Base-by-base conservation (phyloP, 2,329 filamentous ascomycete species). In the Hypoxylon sp. region DNA sequence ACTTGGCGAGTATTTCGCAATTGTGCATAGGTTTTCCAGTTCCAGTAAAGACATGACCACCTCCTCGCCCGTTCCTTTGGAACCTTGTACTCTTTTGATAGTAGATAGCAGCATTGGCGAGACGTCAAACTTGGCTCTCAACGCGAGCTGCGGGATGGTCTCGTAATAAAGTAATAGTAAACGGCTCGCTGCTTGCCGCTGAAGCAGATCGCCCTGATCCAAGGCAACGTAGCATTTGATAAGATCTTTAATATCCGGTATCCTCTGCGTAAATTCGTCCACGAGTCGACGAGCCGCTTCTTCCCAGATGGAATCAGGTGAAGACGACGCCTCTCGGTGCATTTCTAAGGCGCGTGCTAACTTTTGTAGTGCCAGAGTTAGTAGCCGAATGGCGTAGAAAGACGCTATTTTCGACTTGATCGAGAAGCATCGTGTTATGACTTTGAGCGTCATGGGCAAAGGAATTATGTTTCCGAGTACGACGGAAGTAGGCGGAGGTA, bases 391-490 rank as follows among this genome's bases (percentile, higher is more conserved):
- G 0, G 89, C 89, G 63, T 97, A 96, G 68, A 98, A 88, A 1
- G 89, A 90, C 26, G 96, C 85, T 21, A 99, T 81, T 51, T 91
- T 86, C 2, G 88, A 88, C 63, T 88, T 90, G 58, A 89, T 85
- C 29, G 90, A 88, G 29, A 99, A 74, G 69, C 93, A 97, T 60
- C 89, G 87, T 9, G 86, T 85, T 40, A 98, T 79, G 0, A 88
- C 87, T 70, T 92, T 92, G 64, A 92, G 88, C 8, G 84, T 93
- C 29, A 98, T 78, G 0, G 93, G 91, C 21, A 88, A 84, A 3
- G 95, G 95, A 8, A 99, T 77, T 48, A 98, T 87, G 73, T 88
- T 96, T 74, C 97, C 93, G 33, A 98, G 84, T 7, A 94, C 81
- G 40, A 95, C 82, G 2, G 87, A 87, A 2, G 88, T 85, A 1